Base-by-base conservation (phyloP, 1,284 basidiomycete genomes). In the Sporisorium scitamineum region DNA sequence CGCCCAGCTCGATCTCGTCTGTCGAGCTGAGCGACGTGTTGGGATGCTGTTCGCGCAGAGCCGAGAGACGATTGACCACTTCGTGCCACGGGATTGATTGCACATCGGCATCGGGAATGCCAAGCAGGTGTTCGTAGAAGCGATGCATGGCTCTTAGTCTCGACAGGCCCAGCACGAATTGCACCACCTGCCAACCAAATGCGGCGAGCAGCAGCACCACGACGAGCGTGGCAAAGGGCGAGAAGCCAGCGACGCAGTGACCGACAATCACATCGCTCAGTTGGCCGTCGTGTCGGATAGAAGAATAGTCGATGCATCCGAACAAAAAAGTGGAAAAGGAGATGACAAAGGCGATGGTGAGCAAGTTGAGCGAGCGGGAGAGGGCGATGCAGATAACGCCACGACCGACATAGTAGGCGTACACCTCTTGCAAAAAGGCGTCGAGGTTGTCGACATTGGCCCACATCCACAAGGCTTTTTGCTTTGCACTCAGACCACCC, bases 371-470 rank as follows among this genome's bases (percentile, higher is more conserved):
- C 14, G 93, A 91, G 54, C 93, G 89, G 5, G 93, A 89, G 18
- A 99, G 88, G 5, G 92, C 93, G 79, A 99, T 99, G 79, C 94
- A 95, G 86, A 92, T 95, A 54, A 97, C 92, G 0, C 96, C 96
- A 83, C 97, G 97, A 34, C 95, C 95, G 79, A 94, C 92, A 84
- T 99, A 99, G 86, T 98, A 99, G 55, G 89, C 89, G 86, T 99
- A 99, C 44, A 94, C 94, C 80, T 97, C 94, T 87, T 96, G 94
- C 32, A 99, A 87, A 86, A 97, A 99, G 8, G 90, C 91, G 82
- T 99, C 96, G 42, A 99, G 89, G 84, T 99, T 96, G 82, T 94
- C 94, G 9, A 98, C 94, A 84, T 99, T 99, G 70, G 97, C 94
- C 97, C 97, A 99, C 73, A 93, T 92, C 97, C 97, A 99, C 47